Evolutionary conservation across 2,329 filamentous ascomycete species (phyloP).

Genomic region (Diaporthe destruens): DNA sequence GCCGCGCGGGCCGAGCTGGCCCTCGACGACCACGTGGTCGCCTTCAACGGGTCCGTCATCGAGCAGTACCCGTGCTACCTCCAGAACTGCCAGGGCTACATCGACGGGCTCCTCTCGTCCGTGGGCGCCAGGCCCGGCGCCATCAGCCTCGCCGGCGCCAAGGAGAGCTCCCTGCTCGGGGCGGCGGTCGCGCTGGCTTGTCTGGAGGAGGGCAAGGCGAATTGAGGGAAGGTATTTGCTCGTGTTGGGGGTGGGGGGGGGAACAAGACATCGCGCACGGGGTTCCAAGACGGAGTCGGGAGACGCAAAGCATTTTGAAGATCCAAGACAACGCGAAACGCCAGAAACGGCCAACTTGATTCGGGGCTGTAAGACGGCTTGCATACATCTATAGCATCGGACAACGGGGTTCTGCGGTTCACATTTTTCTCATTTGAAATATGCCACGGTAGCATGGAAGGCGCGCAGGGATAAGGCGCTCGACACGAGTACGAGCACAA

Average conservation of each 20-base stretch:
- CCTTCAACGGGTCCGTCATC: slow-evolving; percentile 84
- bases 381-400: slow-evolving; percentile 26
- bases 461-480: neutral
- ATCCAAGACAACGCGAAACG: neutral
- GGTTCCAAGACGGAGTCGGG: neutral
- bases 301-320: neutral
- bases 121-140: slow-evolving; percentile 52
- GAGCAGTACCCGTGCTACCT: slow-evolving; percentile 82
- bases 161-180: slow-evolving; percentile 81
- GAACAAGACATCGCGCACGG: neutral
- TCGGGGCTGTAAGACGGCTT: neutral
- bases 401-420: neutral
- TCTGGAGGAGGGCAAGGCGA: slow-evolving; percentile 45
- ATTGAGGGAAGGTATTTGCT: slow-evolving; percentile 35
- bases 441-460: slow-evolving; percentile 18
- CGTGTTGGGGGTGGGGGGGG: neutral
- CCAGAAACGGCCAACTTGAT: neutral
- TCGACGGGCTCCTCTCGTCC: slow-evolving; percentile 68
- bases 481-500: neutral
- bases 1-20: slow-evolving; percentile 61
- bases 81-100: slow-evolving; percentile 69
- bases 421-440: neutral
- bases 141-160: slow-evolving; percentile 75
- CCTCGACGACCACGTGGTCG: slow-evolving; percentile 67
- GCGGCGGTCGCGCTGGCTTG: slow-evolving; percentile 78